Conservation (phyloP, 805 yeast species). For the Lachancea waltii region DNA sequence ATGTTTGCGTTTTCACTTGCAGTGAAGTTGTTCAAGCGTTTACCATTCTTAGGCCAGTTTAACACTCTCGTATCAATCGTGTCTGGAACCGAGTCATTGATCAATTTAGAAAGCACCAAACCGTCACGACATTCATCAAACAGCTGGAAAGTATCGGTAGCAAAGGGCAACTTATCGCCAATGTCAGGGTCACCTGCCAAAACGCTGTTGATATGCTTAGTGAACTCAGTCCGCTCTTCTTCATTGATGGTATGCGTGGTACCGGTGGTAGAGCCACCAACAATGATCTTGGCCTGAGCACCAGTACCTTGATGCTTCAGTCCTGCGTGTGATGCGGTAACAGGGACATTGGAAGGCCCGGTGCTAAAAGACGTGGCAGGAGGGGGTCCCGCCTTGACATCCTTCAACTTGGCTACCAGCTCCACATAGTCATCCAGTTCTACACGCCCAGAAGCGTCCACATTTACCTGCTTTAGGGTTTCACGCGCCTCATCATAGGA, state of each 20-base stretch:
- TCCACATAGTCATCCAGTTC: slow-evolving; percentile 93
- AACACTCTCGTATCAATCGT: slow-evolving; percentile 97
- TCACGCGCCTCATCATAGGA: slow-evolving; percentile 91
- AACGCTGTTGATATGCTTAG: slow-evolving; percentile 90
- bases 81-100: slow-evolving; percentile 96
- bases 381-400: slow-evolving; percentile 21
- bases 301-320: slow-evolving; percentile 48
- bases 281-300: slow-evolving; percentile 68
- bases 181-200: slow-evolving; percentile 82
- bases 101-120: slow-evolving; percentile 81
- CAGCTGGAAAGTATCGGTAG: slow-evolving; percentile 88
- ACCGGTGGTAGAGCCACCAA: slow-evolving; percentile 82
- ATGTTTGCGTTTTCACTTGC: slow-evolving; percentile 96
- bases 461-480: slow-evolving; percentile 81
- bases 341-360: slow-evolving; percentile 23
- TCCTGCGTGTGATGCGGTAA: slow-evolving; percentile 31
- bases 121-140: slow-evolving; percentile 98
- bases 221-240: slow-evolving; percentile 93
- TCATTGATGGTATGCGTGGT: slow-evolving; percentile 95
- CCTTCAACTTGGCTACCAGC: slow-evolving; percentile 73
- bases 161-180: slow-evolving; percentile 82
- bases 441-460: slow-evolving; percentile 95
- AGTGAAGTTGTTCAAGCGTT: slow-evolving; percentile 83
- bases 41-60: slow-evolving; percentile 77
- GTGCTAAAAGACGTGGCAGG: slow-evolving; percentile 30